Evolutionary conservation across 805 yeast genomes (phyloP).

Genomic region (Saturnispora besseyi): DNA sequence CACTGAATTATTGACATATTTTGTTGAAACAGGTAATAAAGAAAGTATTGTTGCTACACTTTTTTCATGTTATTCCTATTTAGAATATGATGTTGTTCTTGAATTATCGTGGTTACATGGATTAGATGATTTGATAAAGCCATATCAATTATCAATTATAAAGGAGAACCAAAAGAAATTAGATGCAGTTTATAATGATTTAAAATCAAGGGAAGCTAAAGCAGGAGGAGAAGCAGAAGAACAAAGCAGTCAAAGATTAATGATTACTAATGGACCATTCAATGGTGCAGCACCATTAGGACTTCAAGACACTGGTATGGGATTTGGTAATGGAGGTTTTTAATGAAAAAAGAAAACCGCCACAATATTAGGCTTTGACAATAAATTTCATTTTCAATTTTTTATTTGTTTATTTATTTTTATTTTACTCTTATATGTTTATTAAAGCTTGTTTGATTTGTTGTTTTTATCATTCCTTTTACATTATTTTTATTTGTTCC

Average conservation of each 20-base stretch:
- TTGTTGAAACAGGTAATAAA: conserved; percentile 93
- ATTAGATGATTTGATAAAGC: conserved; percentile 78
- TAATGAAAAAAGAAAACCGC: conserved; percentile 10
- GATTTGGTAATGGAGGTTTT: conserved; percentile 50
- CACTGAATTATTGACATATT: conserved; percentile 79
- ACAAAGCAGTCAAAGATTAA: conserved; percentile 55
- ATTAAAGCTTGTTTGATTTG: not conserved
- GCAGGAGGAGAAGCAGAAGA: conserved; percentile 42
- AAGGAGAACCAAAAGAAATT: conserved; percentile 69
- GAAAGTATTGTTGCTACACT: conserved; percentile 90
- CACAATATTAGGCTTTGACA: not conserved
- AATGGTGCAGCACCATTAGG: conserved; percentile 36
- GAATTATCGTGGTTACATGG: conserved; percentile 89
- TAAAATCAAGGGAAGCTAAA: conserved; percentile 59
- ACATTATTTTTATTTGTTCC: conserved; percentile 5
- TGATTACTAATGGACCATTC: conserved; percentile 68
- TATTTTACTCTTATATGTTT: no score
- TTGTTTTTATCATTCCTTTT: conserved; percentile 1
- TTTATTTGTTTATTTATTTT: no score
- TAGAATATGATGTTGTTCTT: conserved; percentile 73
- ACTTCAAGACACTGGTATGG: conserved; percentile 63
- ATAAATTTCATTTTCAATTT: no score
- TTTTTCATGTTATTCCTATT: conserved; percentile 73
- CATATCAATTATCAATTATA: conserved; percentile 78
- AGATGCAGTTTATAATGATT: conserved; percentile 56